Evolutionary conservation across 2,329 filamentous ascomycete species (phyloP).

Genomic region (Penicillium sp.): DNA sequence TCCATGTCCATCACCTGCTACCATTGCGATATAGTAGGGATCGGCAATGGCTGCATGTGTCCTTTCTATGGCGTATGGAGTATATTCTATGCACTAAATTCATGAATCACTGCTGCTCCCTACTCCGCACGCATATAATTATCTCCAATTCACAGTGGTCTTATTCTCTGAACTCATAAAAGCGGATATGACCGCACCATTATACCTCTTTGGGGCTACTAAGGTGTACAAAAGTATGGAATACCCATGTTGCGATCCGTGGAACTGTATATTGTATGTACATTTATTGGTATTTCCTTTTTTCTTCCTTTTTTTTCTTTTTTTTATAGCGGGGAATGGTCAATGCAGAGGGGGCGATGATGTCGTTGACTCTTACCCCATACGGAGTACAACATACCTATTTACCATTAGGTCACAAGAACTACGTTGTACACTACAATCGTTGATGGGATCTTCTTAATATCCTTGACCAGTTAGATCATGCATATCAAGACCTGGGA

Average conservation of each 20-base stretch:
- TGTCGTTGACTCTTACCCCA: constrained; percentile 31
- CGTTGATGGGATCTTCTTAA: not conserved
- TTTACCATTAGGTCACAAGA: not conserved
- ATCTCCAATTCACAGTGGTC: not conserved
- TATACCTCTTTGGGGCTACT: not conserved
- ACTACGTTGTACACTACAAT: not conserved
- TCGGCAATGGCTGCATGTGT: constrained; percentile 8
- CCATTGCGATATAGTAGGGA: constrained; percentile 1
- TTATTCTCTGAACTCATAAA: not conserved
- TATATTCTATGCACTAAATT: not conserved
- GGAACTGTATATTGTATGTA: constrained; percentile 13
- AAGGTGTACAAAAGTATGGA: not conserved
- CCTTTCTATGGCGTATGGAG: not conserved
- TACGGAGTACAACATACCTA: not conserved
- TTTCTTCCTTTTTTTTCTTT: not conserved
- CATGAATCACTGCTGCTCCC: not conserved
- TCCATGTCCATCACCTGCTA: not conserved
- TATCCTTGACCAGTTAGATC: not conserved
- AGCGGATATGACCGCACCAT: not conserved
- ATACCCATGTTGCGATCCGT: not conserved
- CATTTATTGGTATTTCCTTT: not conserved
- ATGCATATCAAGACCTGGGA: not conserved
- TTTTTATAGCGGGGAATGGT: constrained; percentile 14
- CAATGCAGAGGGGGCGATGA: constrained; percentile 24
- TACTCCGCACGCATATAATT: not conserved